Conservation (phyloP, 441 rosid species). For the Biscutella auriculata region DNA sequence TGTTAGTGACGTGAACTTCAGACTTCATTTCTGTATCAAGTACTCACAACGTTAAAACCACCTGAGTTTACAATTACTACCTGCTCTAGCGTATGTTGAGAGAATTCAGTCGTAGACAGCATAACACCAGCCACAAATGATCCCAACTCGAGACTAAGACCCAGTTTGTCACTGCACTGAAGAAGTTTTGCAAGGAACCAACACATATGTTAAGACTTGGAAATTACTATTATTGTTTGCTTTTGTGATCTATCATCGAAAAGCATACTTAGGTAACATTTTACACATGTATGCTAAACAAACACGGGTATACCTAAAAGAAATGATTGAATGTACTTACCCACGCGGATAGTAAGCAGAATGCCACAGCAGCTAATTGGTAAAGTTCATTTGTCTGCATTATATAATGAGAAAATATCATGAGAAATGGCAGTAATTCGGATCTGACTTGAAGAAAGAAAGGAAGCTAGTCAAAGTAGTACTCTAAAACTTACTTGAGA, state of each 20-base stretch:
- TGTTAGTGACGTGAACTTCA: background rate
- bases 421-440: background rate
- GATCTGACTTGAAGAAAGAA: background rate
- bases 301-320: background rate
- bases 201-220: background rate
- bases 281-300: background rate
- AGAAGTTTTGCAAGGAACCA: slow-evolving; percentile 25
- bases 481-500: slow-evolving; percentile 62
- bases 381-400: slow-evolving; percentile 90
- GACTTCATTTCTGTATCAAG: background rate
- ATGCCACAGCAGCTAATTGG: slow-evolving; percentile 95
- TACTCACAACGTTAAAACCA: background rate
- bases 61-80: slow-evolving; percentile 23
- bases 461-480: background rate
- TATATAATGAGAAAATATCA: slow-evolving; percentile 3
- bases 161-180: slow-evolving; percentile 99
- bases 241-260: background rate
- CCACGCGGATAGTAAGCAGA: slow-evolving; percentile 98
- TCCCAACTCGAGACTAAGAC: slow-evolving; percentile 97
- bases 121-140: slow-evolving; percentile 96
- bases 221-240: background rate
- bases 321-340: slow-evolving; percentile 34
- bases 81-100: slow-evolving; percentile 94
- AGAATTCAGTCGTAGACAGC: slow-evolving; percentile 92
- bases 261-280: background rate